Conservation (phyloP, 2,329 filamentous ascomycete species). For the Penicillium sp. region DNA sequence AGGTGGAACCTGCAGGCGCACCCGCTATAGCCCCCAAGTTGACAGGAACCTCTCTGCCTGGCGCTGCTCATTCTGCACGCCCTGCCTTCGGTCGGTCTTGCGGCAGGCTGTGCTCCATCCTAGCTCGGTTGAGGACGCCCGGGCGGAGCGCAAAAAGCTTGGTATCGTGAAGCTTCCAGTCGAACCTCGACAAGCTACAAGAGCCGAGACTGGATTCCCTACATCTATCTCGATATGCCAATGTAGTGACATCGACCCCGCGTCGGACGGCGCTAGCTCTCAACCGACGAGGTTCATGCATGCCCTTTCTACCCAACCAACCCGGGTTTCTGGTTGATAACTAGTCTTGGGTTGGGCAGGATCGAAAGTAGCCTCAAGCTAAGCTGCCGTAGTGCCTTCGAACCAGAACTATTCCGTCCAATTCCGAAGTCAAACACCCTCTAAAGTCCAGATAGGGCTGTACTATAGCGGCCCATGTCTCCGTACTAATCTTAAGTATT, state of each 20-base stretch:
- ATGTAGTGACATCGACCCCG: neutral
- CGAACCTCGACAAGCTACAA: neutral
- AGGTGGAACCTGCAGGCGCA: constrained; percentile 1
- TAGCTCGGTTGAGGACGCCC: constrained; percentile 2
- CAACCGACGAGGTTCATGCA: neutral
- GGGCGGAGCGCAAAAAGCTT: constrained; percentile 11
- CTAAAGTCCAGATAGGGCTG: neutral
- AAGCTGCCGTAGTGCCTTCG: neutral
- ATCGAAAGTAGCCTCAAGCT: neutral
- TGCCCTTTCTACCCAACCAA: neutral
- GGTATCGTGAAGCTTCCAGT: constrained; percentile 3
- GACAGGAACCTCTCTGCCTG: neutral
- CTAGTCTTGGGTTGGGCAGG: neutral
- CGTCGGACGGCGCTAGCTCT: neutral
- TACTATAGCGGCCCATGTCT: neutral
- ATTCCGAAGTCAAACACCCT: neutral
- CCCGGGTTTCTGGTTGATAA: neutral
- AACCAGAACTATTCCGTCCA: neutral
- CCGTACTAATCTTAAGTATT: neutral
- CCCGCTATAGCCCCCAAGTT: neutral
- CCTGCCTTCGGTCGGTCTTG: too few species aligned
- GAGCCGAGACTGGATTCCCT: neutral
- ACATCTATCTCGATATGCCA: neutral
- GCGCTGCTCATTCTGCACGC: neutral
- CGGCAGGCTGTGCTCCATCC: neutral